Evolutionary conservation across 2,329 filamentous ascomycete species (phyloP).

Genomic region (Endothia cerciana): DNA sequence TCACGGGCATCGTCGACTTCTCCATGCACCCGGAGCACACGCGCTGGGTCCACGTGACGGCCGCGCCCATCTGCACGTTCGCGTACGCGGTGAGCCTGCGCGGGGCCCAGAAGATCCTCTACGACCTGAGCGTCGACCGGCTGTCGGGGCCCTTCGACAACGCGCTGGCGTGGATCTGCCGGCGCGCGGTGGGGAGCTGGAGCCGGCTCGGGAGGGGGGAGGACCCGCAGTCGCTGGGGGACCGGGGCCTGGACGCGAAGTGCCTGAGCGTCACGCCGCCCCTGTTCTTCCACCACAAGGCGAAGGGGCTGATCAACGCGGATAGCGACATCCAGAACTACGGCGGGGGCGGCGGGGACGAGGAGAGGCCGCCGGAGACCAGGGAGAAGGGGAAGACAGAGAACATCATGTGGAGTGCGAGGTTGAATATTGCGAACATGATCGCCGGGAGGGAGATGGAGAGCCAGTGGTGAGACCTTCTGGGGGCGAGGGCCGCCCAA

Average conservation of each 20-base stretch:
- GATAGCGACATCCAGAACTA: conserved; percentile 40
- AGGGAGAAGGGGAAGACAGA: conserved; percentile 40
- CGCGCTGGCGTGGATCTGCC: conserved; percentile 38
- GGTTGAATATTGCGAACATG: conserved; percentile 40
- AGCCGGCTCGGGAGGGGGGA: conserved; percentile 22
- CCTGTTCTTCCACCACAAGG: conserved; percentile 40
- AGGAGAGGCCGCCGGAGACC: conserved; percentile 18
- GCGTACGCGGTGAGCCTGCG: conserved; percentile 39
- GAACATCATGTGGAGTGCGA: conserved; percentile 41
- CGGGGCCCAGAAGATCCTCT: conserved; percentile 34
- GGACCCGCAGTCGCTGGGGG: conserved; percentile 25
- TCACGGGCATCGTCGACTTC: conserved; percentile 36
- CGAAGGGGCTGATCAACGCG: conserved; percentile 33
- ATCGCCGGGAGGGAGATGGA: conserved; percentile 37
- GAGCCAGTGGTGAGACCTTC: conserved; percentile 31
- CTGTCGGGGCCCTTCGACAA: conserved; percentile 39
- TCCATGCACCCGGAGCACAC: conserved; percentile 38
- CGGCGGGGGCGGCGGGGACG: conserved; percentile 21
- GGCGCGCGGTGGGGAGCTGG: conserved; percentile 35
- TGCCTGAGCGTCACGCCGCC: conserved; percentile 41
- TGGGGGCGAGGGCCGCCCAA: not conserved
- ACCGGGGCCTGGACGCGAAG: conserved; percentile 37
- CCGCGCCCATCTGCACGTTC: conserved; percentile 44
- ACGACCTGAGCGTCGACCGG: conserved; percentile 38
- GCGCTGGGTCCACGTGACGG: conserved; percentile 42